phyloP scores from a whole-genome alignment of 2,329 filamentous ascomycete genomes.

The Penicillium sp. region DNA sequence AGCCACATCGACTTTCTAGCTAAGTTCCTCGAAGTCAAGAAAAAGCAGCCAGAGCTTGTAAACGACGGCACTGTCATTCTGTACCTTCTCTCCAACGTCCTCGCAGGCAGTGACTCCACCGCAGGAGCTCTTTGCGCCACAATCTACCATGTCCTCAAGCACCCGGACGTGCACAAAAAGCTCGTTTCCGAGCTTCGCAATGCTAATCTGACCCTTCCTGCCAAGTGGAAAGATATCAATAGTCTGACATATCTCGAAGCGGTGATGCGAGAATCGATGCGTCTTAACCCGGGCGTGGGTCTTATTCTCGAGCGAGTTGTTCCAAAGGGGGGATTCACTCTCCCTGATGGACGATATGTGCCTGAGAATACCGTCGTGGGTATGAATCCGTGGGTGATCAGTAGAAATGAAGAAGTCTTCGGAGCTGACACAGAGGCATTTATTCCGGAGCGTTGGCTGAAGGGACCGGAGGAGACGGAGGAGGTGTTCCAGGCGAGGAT shows the following conservation, averaged over 20 bases:
- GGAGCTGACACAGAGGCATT: conserved; percentile 49
- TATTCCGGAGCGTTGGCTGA: conserved; percentile 51
- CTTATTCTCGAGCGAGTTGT: conserved; percentile 53
- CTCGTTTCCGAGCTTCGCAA: conserved; percentile 17
- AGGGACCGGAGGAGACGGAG: conserved; percentile 31
- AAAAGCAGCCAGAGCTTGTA: conserved; percentile 32
- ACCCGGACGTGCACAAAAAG: conserved; percentile 9
- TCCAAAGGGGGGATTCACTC: conserved; percentile 33
- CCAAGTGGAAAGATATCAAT: conserved; percentile 19
- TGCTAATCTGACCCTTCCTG: conserved; percentile 13
- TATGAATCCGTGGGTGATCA: conserved; percentile 37
- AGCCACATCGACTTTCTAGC: conserved; percentile 38
- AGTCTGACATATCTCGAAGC: conserved; percentile 48
- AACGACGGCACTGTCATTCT: conserved; percentile 38
- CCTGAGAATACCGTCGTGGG: conserved; percentile 35
- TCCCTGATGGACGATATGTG: conserved; percentile 34
- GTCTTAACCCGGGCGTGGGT: conserved; percentile 50
- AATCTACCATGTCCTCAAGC: conserved; percentile 25
- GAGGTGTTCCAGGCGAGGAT: conserved; percentile 35
- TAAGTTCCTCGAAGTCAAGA: conserved; percentile 42
- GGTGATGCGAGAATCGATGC: conserved; percentile 52
- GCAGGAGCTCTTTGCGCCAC: conserved; percentile 33
- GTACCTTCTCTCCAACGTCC: conserved; percentile 34
- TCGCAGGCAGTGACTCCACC: conserved; percentile 42
- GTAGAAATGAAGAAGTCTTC: conserved; percentile 43